Evolutionary conservation across 2,329 filamentous ascomycete species (phyloP).

Genomic region (Xylariomycetidae sp.): DNA sequence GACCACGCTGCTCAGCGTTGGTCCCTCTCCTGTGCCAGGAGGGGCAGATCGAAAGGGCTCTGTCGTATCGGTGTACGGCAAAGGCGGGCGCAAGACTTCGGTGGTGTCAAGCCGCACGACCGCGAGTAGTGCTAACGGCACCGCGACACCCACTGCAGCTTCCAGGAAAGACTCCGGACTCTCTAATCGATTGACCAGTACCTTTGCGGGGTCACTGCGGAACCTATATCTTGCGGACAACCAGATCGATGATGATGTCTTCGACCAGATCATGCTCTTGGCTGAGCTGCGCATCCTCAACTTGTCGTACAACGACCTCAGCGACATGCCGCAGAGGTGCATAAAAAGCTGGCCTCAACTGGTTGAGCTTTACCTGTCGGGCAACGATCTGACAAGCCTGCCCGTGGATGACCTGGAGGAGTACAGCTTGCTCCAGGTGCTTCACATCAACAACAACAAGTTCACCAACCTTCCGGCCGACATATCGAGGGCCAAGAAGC

Average conservation of each 20-base stretch:
- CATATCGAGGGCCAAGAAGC: conserved; percentile 85
- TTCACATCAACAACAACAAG: conserved; percentile 96
- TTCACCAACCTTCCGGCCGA: conserved; percentile 96
- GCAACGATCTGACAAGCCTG: conserved; percentile 85
- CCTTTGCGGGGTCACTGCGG: conserved; percentile 79
- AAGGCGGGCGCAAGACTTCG: conserved; percentile 79
- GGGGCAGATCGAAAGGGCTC: conserved; percentile 71
- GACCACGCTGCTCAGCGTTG: conserved; percentile 67
- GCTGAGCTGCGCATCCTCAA: conserved; percentile 84
- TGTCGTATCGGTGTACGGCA: conserved; percentile 72
- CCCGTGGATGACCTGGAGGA: conserved; percentile 94
- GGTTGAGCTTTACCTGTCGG: conserved; percentile 87
- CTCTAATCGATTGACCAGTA: conserved; percentile 72
- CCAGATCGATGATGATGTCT: conserved; percentile 87
- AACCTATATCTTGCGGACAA: conserved; percentile 91
- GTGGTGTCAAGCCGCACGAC: conserved; percentile 61
- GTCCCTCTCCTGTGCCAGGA: conserved; percentile 60
- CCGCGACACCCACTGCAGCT: conserved; percentile 46
- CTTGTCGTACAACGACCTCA: conserved; percentile 89
- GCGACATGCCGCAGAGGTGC: conserved; percentile 82
- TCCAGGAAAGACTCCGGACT: conserved; percentile 83
- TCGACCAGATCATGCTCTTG: conserved; percentile 80
- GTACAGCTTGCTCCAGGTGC: conserved; percentile 74
- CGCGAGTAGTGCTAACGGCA: conserved; percentile 35
- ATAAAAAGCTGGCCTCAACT: conserved; percentile 87